Evolutionary conservation across 352 stramenopile genomes (phyloP).

Genomic region (Salisapilia sapeloensis): DNA sequence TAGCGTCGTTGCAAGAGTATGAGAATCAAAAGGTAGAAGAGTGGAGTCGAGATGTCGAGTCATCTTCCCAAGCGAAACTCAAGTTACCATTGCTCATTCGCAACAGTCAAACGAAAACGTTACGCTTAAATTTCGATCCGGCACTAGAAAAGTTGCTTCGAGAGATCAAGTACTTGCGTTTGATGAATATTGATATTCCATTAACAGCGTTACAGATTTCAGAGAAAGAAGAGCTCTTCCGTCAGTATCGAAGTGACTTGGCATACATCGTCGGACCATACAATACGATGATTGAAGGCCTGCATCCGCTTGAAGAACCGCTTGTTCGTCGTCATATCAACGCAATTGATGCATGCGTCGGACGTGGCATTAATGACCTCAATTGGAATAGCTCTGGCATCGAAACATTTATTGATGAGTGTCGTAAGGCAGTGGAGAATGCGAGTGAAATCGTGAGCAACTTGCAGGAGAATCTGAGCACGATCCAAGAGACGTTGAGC

Average conservation of each 20-base stretch:
- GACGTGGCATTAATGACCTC: slow-evolving; percentile 86
- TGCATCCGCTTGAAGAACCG: slow-evolving; percentile 94
- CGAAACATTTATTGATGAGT: slow-evolving; percentile 90
- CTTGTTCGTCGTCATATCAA: slow-evolving; percentile 90
- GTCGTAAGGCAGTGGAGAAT: slow-evolving; percentile 58
- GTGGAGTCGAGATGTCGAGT: slow-evolving; percentile 92
- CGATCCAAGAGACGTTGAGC: slow-evolving; percentile 86
- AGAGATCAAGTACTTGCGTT: slow-evolving; percentile 96
- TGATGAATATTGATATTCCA: slow-evolving; percentile 91
- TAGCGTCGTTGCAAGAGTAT: slow-evolving; percentile 93
- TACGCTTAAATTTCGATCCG: slow-evolving; percentile 96
- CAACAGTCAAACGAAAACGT: slow-evolving; percentile 75
- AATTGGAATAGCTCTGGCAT: slow-evolving; percentile 92
- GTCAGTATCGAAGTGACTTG: slow-evolving; percentile 91
- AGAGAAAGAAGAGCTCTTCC: slow-evolving; percentile 89
- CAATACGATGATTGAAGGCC: slow-evolving; percentile 92
- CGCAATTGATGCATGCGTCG: slow-evolving; percentile 91
- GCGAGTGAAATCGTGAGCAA: slow-evolving; percentile 90
- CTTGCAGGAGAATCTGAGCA: slow-evolving; percentile 94
- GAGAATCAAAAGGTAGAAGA: slow-evolving; percentile 95
- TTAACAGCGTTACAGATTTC: slow-evolving; percentile 92
- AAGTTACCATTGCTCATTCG: slow-evolving; percentile 88
- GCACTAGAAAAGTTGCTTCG: slow-evolving; percentile 91
- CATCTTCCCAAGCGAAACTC: slow-evolving; percentile 89
- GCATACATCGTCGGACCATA: slow-evolving; percentile 97